Evolutionary conservation across 2,329 filamentous ascomycete genomes (phyloP), one percentile per base, ranked within the genome.

Genomic region (Hypoxylon sp.): DNA sequence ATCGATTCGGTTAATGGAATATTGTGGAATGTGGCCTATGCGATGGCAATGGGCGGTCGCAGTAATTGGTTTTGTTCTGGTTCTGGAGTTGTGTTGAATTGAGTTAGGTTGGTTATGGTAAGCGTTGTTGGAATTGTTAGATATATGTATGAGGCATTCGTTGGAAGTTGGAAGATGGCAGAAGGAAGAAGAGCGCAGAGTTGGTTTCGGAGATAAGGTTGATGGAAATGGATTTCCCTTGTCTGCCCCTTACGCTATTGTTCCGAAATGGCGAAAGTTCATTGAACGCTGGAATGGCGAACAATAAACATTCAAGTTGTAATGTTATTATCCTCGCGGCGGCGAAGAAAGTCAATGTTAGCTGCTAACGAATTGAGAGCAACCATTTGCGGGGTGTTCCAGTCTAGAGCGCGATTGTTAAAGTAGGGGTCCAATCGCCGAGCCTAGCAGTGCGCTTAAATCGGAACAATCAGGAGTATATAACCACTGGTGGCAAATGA

Each of bases 171-270:
- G n/a, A n/a, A n/a, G n/a, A n/a, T n/a, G n/a, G n/a, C n/a, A n/a
- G n/a, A n/a, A 46, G 61, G 63, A 25, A 66, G 71, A 74, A 72
- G 37, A 54, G 54, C 29, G 61, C 46, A 69, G 67, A 69, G 69
- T 46, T 70, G 63, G 69, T 65, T 55, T 70, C 71, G 71, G 71
- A 72, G 70, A 67, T 74, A 71, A 67, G 27, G 32, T 53, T 51
- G 29, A 51, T 50, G 53, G 47, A 65, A 57, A 61, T 65, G 52
- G 48, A 62, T 34, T 67, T 63, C 48, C 59, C 61, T 65, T 64
- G 41, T 39, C 39, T 61, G 67, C 50, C 29, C 29, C 37, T 19
- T 14, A 5, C 19, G 41, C 50, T 21, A 45, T 60, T 55, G 63
- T 61, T n/a, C 64, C 52, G 54, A 67, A 61, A 65, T 59, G 60